Evolutionary conservation across 2,329 filamentous ascomycete genomes (phyloP), one percentile per base, ranked within the genome.

Genomic region (Ophiostoma ulmi): DNA sequence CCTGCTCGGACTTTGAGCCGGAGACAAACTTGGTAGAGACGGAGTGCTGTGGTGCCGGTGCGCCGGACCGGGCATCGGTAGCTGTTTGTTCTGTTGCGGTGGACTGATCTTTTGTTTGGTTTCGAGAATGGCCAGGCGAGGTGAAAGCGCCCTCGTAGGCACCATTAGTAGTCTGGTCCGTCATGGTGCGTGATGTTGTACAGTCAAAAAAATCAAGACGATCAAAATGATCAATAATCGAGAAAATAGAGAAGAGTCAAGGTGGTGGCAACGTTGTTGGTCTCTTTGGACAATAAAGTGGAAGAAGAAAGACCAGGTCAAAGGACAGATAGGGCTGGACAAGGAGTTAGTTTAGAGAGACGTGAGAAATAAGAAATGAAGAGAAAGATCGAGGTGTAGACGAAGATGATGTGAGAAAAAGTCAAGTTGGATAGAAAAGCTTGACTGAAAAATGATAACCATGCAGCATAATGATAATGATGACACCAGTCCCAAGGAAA

Each of bases 121-220:
- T 78, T 52, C 79, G 78, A n/a, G 82, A 75, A 70, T 81, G 73
- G 76, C 81, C 74, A 75, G 83, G 76, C 75, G 83, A 76, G 72
- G 80, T 77, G 74, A 77, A 75, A 69, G 76, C 78, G 77, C 79
- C 79, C 69, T 80, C 78, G 63, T 79, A 74, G 67, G 79, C 77
- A 69, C 82, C 79, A 69, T 81, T 81, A 71, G 82, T 80, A 69
- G 81, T 81, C 77, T 85, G 83, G 73, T 85, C 82, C 73, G 79
- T 80, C 78, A 83, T 79, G 75, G 80, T 82, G 66, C 26, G 22
- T 20, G 20, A 55, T 61, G 22, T 52, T 63, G 41, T 70, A 6
- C 44, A n/a, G 44, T 52, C 17, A 11, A 11, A 17, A 17, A 2
- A 44, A 11, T 44, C 11, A 13, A n/a, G n/a, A n/a, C n/a, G n/a